Conservation (phyloP, 2,329 filamentous ascomycete species). For the Chaetomiaceae sp. region DNA sequence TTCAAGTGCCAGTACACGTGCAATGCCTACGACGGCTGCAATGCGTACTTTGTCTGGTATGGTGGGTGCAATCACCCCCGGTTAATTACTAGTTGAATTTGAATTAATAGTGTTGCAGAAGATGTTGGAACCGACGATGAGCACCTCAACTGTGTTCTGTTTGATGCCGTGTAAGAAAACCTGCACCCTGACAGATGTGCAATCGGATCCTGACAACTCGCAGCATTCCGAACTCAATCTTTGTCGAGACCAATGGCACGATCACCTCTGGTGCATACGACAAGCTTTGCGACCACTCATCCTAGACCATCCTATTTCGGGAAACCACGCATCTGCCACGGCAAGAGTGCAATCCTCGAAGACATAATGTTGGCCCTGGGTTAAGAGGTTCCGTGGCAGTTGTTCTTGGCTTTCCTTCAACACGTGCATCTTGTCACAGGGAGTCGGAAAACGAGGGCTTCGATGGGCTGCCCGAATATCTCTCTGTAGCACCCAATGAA, state of each 20-base stretch:
- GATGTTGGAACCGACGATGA: conserved; percentile 15
- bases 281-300: conserved; percentile 23
- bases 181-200: not conserved
- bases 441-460: no score
- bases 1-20: conserved; percentile 33
- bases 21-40: conserved; percentile 26
- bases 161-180: conserved; percentile 25
- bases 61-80: conserved; percentile 15
- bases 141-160: conserved; percentile 25
- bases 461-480: no score
- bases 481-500: no score
- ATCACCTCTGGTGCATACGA: conserved; percentile 28
- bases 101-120: conserved; percentile 8
- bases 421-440: no score
- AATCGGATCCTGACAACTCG: conserved; percentile 8
- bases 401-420: no score
- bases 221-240: conserved; percentile 25
- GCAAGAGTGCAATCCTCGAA: no score
- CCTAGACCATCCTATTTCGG: no score
- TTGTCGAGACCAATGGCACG: conserved; percentile 20
- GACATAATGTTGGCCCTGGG: no score
- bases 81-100: not conserved
- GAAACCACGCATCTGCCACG: no score
- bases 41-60: conserved; percentile 29
- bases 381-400: no score